Evolutionary conservation across 2,329 filamentous ascomycete species (phyloP), one percentile per base, ranked within the genome.

Genomic region (Ascomycota sp.): DNA sequence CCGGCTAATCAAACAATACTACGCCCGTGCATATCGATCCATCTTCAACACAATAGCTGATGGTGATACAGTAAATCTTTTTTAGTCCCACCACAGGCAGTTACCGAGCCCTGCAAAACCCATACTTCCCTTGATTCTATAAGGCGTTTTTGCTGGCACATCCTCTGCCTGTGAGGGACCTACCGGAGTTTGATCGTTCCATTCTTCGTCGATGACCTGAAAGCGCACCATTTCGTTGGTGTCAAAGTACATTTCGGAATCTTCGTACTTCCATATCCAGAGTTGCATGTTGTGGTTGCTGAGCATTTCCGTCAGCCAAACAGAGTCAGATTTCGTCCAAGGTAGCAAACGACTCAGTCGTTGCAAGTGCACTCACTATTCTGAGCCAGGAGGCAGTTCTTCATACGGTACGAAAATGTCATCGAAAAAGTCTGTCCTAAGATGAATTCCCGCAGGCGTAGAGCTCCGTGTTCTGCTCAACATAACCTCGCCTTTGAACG

Each of bases 401-500:
- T 72, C 65, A 23, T 68, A 70, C 1, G 68, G 81, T 37, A 95
- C 71, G 34, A 81, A 75, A 21, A 98, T 82, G 38, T 95, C 85
- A 41, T 86, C 79, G 42, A 94, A 98, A 51, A 98, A 98, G 37
- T 93, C 81, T 4, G 85, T 75, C 29, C 74, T 72, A 35, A 95
- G 63, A 43, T 73, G 70, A 43, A 91, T 81, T 23, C 79, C 83
- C 2, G 73, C 59, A 7, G 72, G 63, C 1, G 67, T 75, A 23
- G 75, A 74, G 38, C 71, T 74, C 38, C 75, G 75, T 51, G 98
- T 94, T 38, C 73, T 75, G 11, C 80, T 89, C 27, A 80, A 63
- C 43, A 98, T 65, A 35, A 94, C 81, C 50, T 98, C 89, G 28
- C 82, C 81, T 47, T 92, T 92, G 59, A 94, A 95, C 0, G 89